A percentile compares a stretch with the other conserved stretches of the same genome.
Evolutionary conservation across 371 early-diverging fungal species (phyloP).

Genomic region (Nematocida major): DNA sequence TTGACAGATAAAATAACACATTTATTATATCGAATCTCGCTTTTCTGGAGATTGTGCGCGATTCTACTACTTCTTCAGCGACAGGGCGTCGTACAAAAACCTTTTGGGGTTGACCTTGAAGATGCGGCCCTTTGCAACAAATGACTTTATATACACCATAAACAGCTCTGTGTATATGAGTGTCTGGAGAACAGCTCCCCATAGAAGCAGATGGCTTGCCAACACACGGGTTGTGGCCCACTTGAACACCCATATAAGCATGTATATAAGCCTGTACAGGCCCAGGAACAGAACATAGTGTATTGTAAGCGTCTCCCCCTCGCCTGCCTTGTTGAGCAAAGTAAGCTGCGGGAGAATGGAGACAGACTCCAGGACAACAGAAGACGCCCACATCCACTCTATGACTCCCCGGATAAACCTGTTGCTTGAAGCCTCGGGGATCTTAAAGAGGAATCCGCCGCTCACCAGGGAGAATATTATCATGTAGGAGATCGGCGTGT

Average conservation of each 20-base stretch:
- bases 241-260: slow-evolving; percentile 87
- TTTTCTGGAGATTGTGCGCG: not conserved
- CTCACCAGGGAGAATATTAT: slow-evolving; percentile 33
- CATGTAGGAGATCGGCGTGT: slow-evolving; percentile 67
- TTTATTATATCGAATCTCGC: not conserved
- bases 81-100: slow-evolving; percentile 9
- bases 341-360: slow-evolving; percentile 95
- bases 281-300: slow-evolving; percentile 94
- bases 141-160: slow-evolving; percentile 72
- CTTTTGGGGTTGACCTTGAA: not conserved
- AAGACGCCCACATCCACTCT: slow-evolving; percentile 75
- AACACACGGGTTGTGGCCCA: slow-evolving; percentile 12
- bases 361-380: slow-evolving; percentile 86
- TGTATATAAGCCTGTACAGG: slow-evolving; percentile 83
- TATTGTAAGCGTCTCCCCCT: slow-evolving; percentile 91
- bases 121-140: slow-evolving; percentile 34
- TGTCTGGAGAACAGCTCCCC: slow-evolving; percentile 84
- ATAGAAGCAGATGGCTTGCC: slow-evolving; percentile 70
- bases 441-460: slow-evolving; percentile 65
- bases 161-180: slow-evolving; percentile 91
- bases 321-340: slow-evolving; percentile 84
- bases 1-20: too few relatives aligned
- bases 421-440: slow-evolving; percentile 63
- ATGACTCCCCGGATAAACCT: slow-evolving; percentile 58
- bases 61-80: not conserved